These are phyloP conservation scores for Colletotrichum lindemuthianum DNA, from an alignment of 2,329 filamentous ascomycete genomes.

Conservation along the genomic window DNA sequence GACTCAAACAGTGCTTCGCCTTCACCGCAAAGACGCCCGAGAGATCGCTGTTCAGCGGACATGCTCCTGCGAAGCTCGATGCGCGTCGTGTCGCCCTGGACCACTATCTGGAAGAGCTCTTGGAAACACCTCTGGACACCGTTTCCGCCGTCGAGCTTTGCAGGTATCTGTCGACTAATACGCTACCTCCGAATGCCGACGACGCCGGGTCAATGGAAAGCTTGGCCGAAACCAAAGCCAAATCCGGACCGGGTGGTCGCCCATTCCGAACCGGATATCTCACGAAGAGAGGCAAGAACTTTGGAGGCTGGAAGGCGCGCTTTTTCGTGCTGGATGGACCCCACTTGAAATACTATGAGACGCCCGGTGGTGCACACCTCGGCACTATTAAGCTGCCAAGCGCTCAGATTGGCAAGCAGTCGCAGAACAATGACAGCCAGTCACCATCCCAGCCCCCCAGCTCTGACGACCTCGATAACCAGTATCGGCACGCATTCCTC, in stretches of 20 bases:
- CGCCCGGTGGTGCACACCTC: slow-evolving; percentile 87
- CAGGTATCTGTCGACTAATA: slow-evolving; percentile 80
- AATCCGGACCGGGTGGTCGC: slow-evolving; percentile 69
- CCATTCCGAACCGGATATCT: slow-evolving; percentile 88
- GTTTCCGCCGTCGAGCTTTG: slow-evolving; percentile 83
- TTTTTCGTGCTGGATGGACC: slow-evolving; percentile 71
- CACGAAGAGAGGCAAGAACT: slow-evolving; percentile 97
- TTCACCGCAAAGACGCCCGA: slow-evolving; percentile 86
- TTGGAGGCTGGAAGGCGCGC: slow-evolving; percentile 95
- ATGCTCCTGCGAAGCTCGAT: slow-evolving; percentile 93
- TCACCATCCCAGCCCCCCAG: slow-evolving; percentile 65
- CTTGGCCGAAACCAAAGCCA: slow-evolving; percentile 47
- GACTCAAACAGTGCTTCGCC: slow-evolving; percentile 76
- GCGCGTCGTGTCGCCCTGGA: slow-evolving; percentile 84
- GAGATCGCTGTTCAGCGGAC: slow-evolving; percentile 85
- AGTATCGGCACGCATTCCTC: slow-evolving; percentile 96
- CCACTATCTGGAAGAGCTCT: slow-evolving; percentile 83
- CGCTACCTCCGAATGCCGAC: slow-evolving; percentile 70
- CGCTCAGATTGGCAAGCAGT: slow-evolving; percentile 95
- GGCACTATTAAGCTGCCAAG: slow-evolving; percentile 92
- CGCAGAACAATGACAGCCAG: slow-evolving; percentile 69
- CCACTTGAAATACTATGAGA: slow-evolving; percentile 88
- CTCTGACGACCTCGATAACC: slow-evolving; percentile 85
- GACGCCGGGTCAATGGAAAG: slow-evolving; percentile 55
- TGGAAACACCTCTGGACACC: slow-evolving; percentile 85